Percentiles rank a stretch among this genome's conserved stretches.
phyloP scores from a whole-genome alignment of 1,284 basidiomycete species.

The Rhodotorula glutinis region DNA sequence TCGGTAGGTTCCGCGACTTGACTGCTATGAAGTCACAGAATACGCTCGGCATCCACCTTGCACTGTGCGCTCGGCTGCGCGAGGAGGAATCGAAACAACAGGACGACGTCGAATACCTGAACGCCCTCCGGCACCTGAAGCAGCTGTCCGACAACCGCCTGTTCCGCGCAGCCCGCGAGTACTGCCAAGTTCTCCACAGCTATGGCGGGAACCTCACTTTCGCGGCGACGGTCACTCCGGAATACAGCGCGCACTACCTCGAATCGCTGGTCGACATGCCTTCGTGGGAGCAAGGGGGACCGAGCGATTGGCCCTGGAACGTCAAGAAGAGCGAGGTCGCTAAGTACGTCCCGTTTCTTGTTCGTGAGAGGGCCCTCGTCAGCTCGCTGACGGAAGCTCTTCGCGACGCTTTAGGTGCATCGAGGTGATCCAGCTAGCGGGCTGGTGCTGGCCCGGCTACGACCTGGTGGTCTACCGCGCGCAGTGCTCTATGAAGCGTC shows the following conservation, averaged over 20 bases:
- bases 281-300: constrained; percentile 28
- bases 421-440: constrained; percentile 25
- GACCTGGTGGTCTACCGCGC: constrained; percentile 14
- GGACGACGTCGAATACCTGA: constrained; percentile 14
- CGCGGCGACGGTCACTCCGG: constrained; percentile 14
- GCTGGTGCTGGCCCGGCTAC: constrained; percentile 29
- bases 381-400: neutral
- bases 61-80: constrained; percentile 13
- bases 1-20: constrained; percentile 36
- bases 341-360: constrained; percentile 16
- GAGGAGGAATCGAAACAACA: constrained; percentile 8
- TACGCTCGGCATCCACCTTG: constrained; percentile 21
- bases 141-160: constrained; percentile 21
- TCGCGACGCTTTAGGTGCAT: constrained; percentile 13
- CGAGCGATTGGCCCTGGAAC: constrained; percentile 15
- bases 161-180: constrained; percentile 20
- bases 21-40: constrained; percentile 26
- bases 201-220: constrained; percentile 15
- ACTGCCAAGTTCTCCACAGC: constrained; percentile 2
- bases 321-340: constrained; percentile 25
- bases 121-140: constrained; percentile 18
- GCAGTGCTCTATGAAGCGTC: constrained; percentile 7
- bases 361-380: neutral
- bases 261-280: constrained; percentile 22
- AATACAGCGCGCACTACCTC: constrained; percentile 16